A percentile compares a stretch with the other conserved stretches of the same genome.
Conservation (phyloP, 768 basidiomycete genomes). For the Kwoniella sp. region DNA sequence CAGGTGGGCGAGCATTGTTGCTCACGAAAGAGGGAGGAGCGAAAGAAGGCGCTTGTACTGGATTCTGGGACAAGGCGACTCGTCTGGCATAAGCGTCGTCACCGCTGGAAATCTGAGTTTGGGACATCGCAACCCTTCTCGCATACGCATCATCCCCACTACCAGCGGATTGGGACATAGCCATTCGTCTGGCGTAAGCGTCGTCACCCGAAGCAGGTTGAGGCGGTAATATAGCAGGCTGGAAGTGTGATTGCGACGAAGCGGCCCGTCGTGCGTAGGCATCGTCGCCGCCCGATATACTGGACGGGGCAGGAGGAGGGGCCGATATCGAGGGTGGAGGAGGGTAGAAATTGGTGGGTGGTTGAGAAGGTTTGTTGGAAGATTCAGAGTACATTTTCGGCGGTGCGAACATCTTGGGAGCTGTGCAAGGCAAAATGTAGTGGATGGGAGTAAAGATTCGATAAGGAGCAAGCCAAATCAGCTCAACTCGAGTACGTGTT, state of each 20-base stretch:
- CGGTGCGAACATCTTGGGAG: conserved; percentile 44
- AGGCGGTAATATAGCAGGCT: conserved; percentile 6
- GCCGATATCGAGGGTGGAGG: conserved; percentile 23
- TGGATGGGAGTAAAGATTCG: neutral
- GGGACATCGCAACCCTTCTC: conserved; percentile 41
- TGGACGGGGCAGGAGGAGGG: conserved; percentile 18
- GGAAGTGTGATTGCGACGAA: conserved; percentile 30
- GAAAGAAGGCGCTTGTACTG: conserved; percentile 15
- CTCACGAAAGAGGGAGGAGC: conserved; percentile 19
- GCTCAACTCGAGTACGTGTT: neutral
- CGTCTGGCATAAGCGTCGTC: conserved; percentile 48
- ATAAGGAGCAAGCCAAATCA: neutral
- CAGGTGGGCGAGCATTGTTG: conserved; percentile 14
- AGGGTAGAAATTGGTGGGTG: conserved; percentile 6
- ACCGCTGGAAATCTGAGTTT: conserved; percentile 29
- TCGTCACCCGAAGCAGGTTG: conserved; percentile 22
- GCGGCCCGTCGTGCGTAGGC: conserved; percentile 47
- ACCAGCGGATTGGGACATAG: conserved; percentile 23
- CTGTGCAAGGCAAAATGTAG: conserved; percentile 14
- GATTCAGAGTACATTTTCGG: conserved; percentile 36
- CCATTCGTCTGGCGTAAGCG: conserved; percentile 32
- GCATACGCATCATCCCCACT: conserved; percentile 49
- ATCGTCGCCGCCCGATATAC: conserved; percentile 35
- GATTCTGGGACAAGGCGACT: conserved; percentile 40
- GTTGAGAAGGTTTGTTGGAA: neutral